phyloP scores from a whole-genome alignment of 306 rosid species.

The Dryas drummondii region DNA sequence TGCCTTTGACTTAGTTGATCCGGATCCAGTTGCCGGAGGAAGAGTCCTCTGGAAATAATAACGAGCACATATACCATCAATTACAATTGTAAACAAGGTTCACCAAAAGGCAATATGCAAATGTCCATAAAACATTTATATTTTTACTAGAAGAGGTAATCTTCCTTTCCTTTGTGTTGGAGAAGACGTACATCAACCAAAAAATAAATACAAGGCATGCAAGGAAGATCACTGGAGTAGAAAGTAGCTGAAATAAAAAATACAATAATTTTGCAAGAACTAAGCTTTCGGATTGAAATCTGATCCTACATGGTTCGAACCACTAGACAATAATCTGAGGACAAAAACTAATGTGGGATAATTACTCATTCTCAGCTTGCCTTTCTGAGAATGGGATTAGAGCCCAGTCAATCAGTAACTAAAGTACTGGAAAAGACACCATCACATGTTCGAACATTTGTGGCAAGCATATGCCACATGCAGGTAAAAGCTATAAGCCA shows the following conservation, averaged over 20 bases:
- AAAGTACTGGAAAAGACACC: background rate
- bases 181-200: background rate
- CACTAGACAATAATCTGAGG: background rate
- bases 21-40: slow-evolving; percentile 62
- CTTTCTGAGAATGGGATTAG: background rate
- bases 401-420: background rate
- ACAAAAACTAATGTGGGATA: background rate
- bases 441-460: background rate
- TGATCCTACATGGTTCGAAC: background rate
- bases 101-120: background rate
- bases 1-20: slow-evolving; percentile 58
- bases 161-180: background rate
- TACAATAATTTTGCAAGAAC: background rate
- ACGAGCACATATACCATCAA: background rate
- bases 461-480: background rate
- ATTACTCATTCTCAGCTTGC: background rate
- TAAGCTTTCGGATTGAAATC: background rate
- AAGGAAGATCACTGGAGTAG: background rate
- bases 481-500: background rate
- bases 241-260: background rate
- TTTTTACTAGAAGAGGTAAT: background rate
- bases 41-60: slow-evolving; percentile 65
- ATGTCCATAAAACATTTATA: background rate
- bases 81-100: background rate
- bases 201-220: background rate